Evolutionary conservation across 2,329 filamentous ascomycete genomes (phyloP).

Genomic region (Graphium sp.): DNA sequence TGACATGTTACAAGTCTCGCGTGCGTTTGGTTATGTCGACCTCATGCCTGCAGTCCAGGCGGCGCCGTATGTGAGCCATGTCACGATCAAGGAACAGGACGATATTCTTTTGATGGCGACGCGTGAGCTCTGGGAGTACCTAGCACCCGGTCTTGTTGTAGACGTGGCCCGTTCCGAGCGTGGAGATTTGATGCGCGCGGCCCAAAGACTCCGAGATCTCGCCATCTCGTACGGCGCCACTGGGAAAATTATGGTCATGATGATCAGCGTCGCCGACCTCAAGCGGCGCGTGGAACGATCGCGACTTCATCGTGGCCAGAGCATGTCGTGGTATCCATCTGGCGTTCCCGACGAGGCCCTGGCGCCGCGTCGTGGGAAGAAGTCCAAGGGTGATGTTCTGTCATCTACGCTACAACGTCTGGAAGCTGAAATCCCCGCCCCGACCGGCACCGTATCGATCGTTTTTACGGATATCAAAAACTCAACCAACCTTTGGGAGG

Average conservation of each 20-base stretch:
- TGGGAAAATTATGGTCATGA: conserved; percentile 98
- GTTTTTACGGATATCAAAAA: conserved; percentile 99
- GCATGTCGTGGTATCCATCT: conserved; percentile 70
- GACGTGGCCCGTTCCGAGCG: conserved; percentile 81
- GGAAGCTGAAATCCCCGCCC: conserved; percentile 79
- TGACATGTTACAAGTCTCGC: conserved; percentile 76
- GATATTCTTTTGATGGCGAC: conserved; percentile 89
- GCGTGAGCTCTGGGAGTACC: conserved; percentile 86
- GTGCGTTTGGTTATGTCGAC: conserved; percentile 88
- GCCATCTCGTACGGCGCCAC: conserved; percentile 91
- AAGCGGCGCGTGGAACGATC: conserved; percentile 68
- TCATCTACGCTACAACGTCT: conserved; percentile 79
- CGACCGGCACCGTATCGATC: conserved; percentile 77
- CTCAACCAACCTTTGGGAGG: conserved; percentile 91
- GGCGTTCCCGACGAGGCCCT: conserved; percentile 53
- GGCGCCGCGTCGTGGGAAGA: conserved; percentile 47
- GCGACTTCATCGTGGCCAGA: conserved; percentile 57
- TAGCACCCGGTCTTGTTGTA: conserved; percentile 77
- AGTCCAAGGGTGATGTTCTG: conserved; percentile 45
- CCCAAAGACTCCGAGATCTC: conserved; percentile 85
- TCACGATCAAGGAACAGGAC: conserved; percentile 71
- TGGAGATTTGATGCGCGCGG: conserved; percentile 80
- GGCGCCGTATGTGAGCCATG: conserved; percentile 64
- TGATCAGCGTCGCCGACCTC: conserved; percentile 81
- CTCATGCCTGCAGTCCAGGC: conserved; percentile 88